Evolutionary conservation across 2,329 filamentous ascomycete species (phyloP).

Genomic region (Curvularia hawaiiensis): DNA sequence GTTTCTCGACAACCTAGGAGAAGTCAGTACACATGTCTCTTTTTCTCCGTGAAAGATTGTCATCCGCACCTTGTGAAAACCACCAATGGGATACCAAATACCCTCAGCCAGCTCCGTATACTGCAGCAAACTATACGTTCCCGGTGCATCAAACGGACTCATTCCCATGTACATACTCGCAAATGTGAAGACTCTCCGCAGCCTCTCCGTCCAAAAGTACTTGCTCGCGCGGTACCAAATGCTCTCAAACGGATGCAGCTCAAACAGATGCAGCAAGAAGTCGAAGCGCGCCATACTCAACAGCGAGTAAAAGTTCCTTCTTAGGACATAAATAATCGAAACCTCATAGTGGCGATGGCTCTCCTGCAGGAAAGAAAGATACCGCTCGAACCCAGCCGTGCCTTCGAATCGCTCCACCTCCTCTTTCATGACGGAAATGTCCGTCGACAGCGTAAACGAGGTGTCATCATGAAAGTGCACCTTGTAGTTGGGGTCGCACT

Average conservation of each 20-base stretch:
- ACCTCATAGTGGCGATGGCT: conserved; percentile 73
- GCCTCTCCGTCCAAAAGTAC: conserved; percentile 72
- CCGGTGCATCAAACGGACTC: conserved; percentile 76
- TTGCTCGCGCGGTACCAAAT: conserved; percentile 68
- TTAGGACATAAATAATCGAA: conserved; percentile 67
- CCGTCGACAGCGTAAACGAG: conserved; percentile 67
- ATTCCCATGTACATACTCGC: conserved; percentile 85
- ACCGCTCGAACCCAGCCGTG: conserved; percentile 71
- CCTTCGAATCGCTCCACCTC: conserved; percentile 77
- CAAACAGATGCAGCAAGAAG: conserved; percentile 64
- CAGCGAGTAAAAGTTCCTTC: conserved; percentile 68
- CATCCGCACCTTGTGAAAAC: conserved; percentile 64
- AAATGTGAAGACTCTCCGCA: conserved; percentile 76
- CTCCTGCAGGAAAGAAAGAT: conserved; percentile 69
- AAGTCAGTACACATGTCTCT: conserved; percentile 10
- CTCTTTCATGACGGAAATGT: conserved; percentile 71
- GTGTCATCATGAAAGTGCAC: conserved; percentile 74
- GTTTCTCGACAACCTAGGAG: conserved; percentile 58
- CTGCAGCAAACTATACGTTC: conserved; percentile 74
- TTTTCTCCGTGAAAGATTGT: neutral
- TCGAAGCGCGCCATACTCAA: conserved; percentile 62
- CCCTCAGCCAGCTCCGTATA: conserved; percentile 78
- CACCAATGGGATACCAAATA: conserved; percentile 75
- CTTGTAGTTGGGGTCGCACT: conserved; percentile 77
- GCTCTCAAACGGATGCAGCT: conserved; percentile 72